Evolutionary conservation across 192 early-diverging fungal species (phyloP), one percentile per base, ranked within the genome.

Genomic region (Chytriomyces confervae): DNA sequence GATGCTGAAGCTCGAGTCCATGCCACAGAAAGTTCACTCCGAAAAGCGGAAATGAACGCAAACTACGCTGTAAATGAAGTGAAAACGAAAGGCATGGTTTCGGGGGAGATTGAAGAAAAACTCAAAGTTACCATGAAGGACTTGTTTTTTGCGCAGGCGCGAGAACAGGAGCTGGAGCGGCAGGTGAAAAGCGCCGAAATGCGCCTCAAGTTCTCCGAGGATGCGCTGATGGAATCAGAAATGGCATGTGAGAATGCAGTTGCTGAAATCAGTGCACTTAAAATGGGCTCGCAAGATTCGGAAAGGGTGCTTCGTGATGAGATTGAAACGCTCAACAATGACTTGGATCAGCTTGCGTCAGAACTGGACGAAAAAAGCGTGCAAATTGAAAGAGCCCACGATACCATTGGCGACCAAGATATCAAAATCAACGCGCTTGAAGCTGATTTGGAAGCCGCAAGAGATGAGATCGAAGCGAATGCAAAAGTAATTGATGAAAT

Each of bases 171-270:
- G 27, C 48, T 76, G 24, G 74, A 76, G 24, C 62, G 69, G 36
- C 27, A 36, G n/a, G 10, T 79, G 50, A 43, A 48, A 49, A 70
- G 72, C 10, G 69, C 69, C 7, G 69, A 79, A 44, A 47, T 45
- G 69, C 65, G 77, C 9, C 61, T 70, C 47, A 44, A 62, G 61
- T 72, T 72, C 50, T 61, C 70, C 0, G 77, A 79, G 47, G 77
- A 79, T 50, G 68, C 77, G 6, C 47, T 79, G 18, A 62, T 71
- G 69, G 77, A 79, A 27, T 23, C 69, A 8, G 77, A 79, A 44
- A 43, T 18, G 62, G 69, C 47, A 10, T 43, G 29, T 49, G 69
- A 70, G 43, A 44, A 49, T n/a, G 69, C 77, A 20, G 20, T 70
- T 18, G 11, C 20, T 9, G 69, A 72, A 62, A 51, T 70, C 27